phyloP scores from a whole-genome alignment of 202 grass and related monocot genomes.

The Panicum hallii region DNA sequence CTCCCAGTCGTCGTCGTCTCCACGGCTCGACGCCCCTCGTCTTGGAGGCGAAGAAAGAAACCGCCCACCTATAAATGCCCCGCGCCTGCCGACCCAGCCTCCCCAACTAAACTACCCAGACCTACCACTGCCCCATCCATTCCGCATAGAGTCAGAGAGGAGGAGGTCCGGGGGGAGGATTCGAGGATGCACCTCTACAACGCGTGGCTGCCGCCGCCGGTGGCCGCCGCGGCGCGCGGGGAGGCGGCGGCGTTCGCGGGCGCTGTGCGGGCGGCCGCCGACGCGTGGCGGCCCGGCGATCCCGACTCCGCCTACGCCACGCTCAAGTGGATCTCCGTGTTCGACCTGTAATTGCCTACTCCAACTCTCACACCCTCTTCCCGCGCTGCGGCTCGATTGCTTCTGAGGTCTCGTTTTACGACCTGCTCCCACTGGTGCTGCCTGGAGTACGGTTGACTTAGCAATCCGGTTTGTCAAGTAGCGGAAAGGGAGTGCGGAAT shows the following conservation, averaged over 20 bases:
- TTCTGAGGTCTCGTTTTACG: neutral
- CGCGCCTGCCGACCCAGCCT: neutral
- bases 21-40: neutral
- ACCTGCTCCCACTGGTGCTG: neutral
- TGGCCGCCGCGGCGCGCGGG: conserved; percentile 59
- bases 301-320: conserved; percentile 84
- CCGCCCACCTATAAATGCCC: conserved; percentile 34
- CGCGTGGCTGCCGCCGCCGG: conserved; percentile 83
- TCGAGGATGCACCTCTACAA: conserved; percentile 94
- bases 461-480: neutral
- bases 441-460: neutral
- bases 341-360: conserved; percentile 67
- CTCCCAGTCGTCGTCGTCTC: conserved; percentile 20
- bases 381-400: neutral
- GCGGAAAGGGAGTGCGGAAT: neutral
- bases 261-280: conserved; percentile 61
- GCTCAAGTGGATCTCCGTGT: conserved; percentile 94
- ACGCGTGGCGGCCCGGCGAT: conserved; percentile 58
- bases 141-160: neutral
- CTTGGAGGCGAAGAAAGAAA: conserved; percentile 69
- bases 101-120: conserved; percentile 8
- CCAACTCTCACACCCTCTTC: neutral
- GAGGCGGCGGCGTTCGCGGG: conserved; percentile 71
- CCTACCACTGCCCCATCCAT: conserved; percentile 17
- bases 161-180: neutral